Conservation (phyloP, 2,329 filamentous ascomycete genomes). For the Fusarium papillatum region DNA sequence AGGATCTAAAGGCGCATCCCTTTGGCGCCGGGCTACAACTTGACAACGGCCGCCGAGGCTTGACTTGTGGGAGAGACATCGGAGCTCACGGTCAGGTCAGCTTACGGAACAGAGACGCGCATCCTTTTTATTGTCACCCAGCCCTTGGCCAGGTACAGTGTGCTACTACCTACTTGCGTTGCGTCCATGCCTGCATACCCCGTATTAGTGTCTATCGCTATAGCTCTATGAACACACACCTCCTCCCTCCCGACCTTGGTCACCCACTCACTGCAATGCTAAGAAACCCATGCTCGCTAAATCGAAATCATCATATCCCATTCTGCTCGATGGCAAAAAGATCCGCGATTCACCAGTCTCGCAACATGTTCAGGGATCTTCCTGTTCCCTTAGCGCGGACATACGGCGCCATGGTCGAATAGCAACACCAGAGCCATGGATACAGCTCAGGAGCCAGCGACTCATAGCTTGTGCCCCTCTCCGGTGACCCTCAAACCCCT, state of each 20-base stretch:
- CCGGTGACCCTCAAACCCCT: constrained; percentile 29
- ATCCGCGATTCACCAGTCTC: constrained; percentile 4
- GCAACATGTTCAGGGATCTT: constrained; percentile 30
- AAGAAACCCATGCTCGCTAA: constrained; percentile 17
- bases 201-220: constrained; percentile 15
- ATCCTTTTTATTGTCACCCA: constrained; percentile 4
- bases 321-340: constrained; percentile 9
- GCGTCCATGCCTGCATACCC: constrained; percentile 6
- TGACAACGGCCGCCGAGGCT: neutral
- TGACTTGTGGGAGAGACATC: neutral
- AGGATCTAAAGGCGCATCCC: constrained; percentile 13
- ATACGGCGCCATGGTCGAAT: constrained; percentile 16
- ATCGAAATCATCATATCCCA: constrained; percentile 14
- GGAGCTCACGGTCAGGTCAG: constrained; percentile 5
- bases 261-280: constrained; percentile 5
- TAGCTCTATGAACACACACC: constrained; percentile 4
- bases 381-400: constrained; percentile 19
- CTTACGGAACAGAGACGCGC: constrained; percentile 1
- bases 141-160: constrained; percentile 2
- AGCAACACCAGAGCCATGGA: constrained; percentile 17
- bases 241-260: constrained; percentile 11
- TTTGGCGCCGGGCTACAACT: constrained; percentile 7
- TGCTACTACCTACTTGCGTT: neutral
- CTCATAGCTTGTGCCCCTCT: constrained; percentile 21
- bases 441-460: constrained; percentile 18